Conservation (phyloP, 768 basidiomycete species). For the Suillus decipiens region DNA sequence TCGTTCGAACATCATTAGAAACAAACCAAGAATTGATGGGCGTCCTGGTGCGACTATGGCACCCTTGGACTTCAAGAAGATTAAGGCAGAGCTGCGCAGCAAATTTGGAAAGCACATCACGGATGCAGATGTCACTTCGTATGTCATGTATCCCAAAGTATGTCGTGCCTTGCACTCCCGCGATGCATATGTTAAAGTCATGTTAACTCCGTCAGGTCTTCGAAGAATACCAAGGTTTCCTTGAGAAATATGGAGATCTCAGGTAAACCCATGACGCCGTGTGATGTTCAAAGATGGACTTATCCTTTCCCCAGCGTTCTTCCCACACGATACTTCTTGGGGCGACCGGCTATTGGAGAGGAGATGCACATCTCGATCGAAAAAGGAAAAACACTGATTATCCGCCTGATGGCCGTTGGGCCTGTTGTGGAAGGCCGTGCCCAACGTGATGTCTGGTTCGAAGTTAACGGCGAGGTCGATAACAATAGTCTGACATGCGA, state of each 20-base stretch:
- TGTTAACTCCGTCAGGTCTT: slow-evolving; percentile 64
- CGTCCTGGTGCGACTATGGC: slow-evolving; percentile 88
- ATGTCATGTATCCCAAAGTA: slow-evolving; percentile 99
- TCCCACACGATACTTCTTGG: slow-evolving; percentile 97
- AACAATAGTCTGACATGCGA: slow-evolving; percentile 13
- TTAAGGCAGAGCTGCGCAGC: slow-evolving; percentile 88
- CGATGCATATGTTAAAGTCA: slow-evolving; percentile 12
- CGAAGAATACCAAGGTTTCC: slow-evolving; percentile 94
- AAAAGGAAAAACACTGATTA: slow-evolving; percentile 94
- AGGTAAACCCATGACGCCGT: slow-evolving; percentile 49
- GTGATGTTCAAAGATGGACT: slow-evolving; percentile 15
- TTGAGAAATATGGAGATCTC: slow-evolving; percentile 93
- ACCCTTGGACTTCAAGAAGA: slow-evolving; percentile 94
- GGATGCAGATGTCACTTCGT: slow-evolving; percentile 90
- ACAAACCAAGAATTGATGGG: slow-evolving; percentile 90
- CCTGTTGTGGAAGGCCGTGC: slow-evolving; percentile 91
- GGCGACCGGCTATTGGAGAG: slow-evolving; percentile 87
- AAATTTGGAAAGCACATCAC: slow-evolving; percentile 96
- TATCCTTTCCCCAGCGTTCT: slow-evolving; percentile 62
- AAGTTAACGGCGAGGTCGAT: slow-evolving; percentile 91
- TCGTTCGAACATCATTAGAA: slow-evolving; percentile 87
- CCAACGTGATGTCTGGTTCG: slow-evolving; percentile 97
- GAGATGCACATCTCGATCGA: slow-evolving; percentile 98
- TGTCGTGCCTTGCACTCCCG: slow-evolving; percentile 16
- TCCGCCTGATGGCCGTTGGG: slow-evolving; percentile 93